Evolutionary conservation across 2,329 filamentous ascomycete genomes (phyloP), one percentile per base, ranked within the genome.

Genomic region (Trichoderma sp.): DNA sequence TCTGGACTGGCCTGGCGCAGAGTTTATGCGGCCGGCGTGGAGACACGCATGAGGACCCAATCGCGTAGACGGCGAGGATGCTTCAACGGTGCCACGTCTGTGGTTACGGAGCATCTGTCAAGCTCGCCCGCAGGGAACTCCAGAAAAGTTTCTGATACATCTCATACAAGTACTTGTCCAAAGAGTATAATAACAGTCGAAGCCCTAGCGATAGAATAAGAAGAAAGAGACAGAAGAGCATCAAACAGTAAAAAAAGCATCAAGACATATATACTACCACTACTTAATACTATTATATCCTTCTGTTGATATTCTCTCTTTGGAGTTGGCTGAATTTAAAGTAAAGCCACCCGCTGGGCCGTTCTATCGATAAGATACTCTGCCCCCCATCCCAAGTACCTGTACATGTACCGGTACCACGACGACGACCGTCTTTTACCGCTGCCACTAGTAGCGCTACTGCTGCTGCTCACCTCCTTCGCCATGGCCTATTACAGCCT

Each of bases 21-120:
- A 21, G 8, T 33, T 53, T 73, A 62, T 75, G 72, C 59, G 74
- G 74, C 74, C 50, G 9, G 7, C 16, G 69, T 66, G 69, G 63
- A 27, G 53, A 41, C 27, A 53, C 64, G 75, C 75, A 76, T 76
- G 63, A 59, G 27, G 75, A 74, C 69, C 75, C 75, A 76, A 74
- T 71, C 63, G 69, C 69, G 33, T 35, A 76, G 66, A 69, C 24
- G 9, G 53, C 27, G 69, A 62, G 31, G 45, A 5, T 69, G 75
- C 53, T 76, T 65, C 38, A 69, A 74, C 75, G 75, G 75, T 76
- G 75, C 75, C 75, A 76, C 75, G 75, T 76, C 75, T 45, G 24
- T n/a, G 6, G 62, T 67, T 66, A 59, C 53, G 71, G 65, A 71
- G 65, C 38, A 62, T 14, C 73, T 75, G 62, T 69, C 65, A 29